phyloP scores from a whole-genome alignment of 306 rosid species.

The Acacia acuminata region DNA sequence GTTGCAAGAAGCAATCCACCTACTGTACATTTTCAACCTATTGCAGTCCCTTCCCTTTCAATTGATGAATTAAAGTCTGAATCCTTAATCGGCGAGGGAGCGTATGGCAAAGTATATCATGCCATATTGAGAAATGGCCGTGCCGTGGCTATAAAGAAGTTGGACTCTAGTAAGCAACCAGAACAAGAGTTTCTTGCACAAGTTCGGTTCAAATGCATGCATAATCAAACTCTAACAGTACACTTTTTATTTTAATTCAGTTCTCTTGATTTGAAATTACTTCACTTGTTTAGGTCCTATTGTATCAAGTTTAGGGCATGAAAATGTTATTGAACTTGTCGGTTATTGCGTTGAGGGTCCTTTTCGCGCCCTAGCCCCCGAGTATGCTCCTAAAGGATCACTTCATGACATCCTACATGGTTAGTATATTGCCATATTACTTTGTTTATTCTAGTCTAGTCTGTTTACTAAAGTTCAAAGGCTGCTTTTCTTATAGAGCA shows the following conservation, averaged over 20 bases:
- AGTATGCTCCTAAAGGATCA: slow-evolving; percentile 79
- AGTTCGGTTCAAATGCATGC: slow-evolving; percentile 38
- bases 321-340: slow-evolving; percentile 63
- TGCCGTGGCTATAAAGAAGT: slow-evolving; percentile 69
- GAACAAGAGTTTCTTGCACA: slow-evolving; percentile 76
- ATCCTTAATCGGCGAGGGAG: slow-evolving; percentile 75
- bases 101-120: slow-evolving; percentile 76
- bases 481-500: background rate
- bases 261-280: background rate
- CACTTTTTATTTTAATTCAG: background rate
- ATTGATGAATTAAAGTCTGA: slow-evolving; percentile 65
- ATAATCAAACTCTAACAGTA: background rate
- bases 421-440: slow-evolving; percentile 21
- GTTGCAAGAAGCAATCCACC: slow-evolving; percentile 31
- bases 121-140: slow-evolving; percentile 56
- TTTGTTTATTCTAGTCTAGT: background rate
- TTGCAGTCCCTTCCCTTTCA: slow-evolving; percentile 64
- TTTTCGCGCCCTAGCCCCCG: slow-evolving; percentile 68
- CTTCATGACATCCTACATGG: slow-evolving; percentile 82
- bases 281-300: slow-evolving; percentile 51
- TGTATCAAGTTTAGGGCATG: slow-evolving; percentile 79
- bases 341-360: slow-evolving; percentile 75
- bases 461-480: too few relatives aligned
- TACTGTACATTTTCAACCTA: slow-evolving; percentile 54
- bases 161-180: slow-evolving; percentile 73